Base-by-base conservation (phyloP, 1,284 basidiomycete genomes). In the Tylopilus orsonianus region DNA sequence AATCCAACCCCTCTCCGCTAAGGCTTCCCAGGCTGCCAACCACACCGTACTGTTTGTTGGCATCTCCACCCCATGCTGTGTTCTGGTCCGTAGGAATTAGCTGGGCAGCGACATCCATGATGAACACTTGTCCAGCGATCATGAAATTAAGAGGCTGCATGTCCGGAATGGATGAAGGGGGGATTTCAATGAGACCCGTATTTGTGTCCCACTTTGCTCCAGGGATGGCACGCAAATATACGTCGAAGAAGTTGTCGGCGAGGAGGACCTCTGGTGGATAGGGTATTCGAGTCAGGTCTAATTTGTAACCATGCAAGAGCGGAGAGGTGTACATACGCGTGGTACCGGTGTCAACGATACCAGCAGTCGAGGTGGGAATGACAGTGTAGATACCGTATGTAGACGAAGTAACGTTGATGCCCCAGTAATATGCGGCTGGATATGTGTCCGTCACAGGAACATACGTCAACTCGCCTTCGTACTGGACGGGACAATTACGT, bases 91-190 rank as follows among this genome's bases (percentile, higher is more conserved):
- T 22, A 2, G 60, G 64, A 18, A 68, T 32, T 3, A 68, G 40
- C 27, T 65, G 66, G 0, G 60, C 58, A 24, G 58, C 44, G 5
- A 55, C 52, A 19, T 61, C 53, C 54, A 68, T 12, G 32, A 16
- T 35, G 36, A 64, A 55, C 2, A 41, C 27, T 9, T 19, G 19
- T 9, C 12, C 53, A 8, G 24, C 54, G 12, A 65, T 62, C 8
- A 1, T 22, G 33, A 65, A 60, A 30, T 47, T 38, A 41, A 65
- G 58, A 13, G 50, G 39, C 8, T 52, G 36, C 55, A 68, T 67
- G 2, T 4, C 8, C 0, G 50, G 1, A 20, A 62, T 14, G 23
- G 63, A 57, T 3, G 50, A 44, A 10, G 20, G 0, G 5, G 52
- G 53, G 1, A 67, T 58, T 16, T 58, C 55, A 4, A 62, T 24